phyloP scores from a whole-genome alignment of 2,329 filamentous ascomycete species.

The Dothideomycetidae sp. region DNA sequence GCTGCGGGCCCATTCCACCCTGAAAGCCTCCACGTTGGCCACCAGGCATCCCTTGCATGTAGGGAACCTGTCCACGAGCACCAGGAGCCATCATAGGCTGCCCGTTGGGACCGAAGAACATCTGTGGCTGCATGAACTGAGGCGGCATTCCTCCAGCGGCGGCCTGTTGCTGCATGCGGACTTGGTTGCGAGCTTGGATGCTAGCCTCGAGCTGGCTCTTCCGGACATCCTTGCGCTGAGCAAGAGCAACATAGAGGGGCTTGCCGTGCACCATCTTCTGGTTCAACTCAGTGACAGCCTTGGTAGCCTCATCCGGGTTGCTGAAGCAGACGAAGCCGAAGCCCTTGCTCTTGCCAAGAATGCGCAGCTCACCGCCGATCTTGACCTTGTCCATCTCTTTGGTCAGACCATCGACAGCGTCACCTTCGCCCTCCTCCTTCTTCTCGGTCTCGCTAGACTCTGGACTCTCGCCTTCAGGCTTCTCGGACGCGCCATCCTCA shows the following conservation, averaged over 20 bases:
- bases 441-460: slow-evolving; percentile 41
- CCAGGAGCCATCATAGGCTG: slow-evolving; percentile 47
- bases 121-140: slow-evolving; percentile 62
- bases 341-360: slow-evolving; percentile 95
- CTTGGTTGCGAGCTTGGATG: slow-evolving; percentile 97
- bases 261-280: slow-evolving; percentile 97
- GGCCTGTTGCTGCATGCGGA: slow-evolving; percentile 94
- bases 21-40: slow-evolving; percentile 76
- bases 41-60: slow-evolving; percentile 47
- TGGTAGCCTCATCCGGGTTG: slow-evolving; percentile 97
- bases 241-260: slow-evolving; percentile 92
- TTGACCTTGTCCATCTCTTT: slow-evolving; percentile 39
- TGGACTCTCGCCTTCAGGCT: slow-evolving; percentile 39
- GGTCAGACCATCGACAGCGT: slow-evolving; percentile 32
- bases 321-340: slow-evolving; percentile 99
- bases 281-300: slow-evolving; percentile 99
- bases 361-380: slow-evolving; percentile 46
- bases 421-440: slow-evolving; percentile 46
- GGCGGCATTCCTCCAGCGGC: slow-evolving; percentile 69
- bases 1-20: slow-evolving; percentile 49
- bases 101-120: slow-evolving; percentile 77
- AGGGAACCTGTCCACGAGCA: slow-evolving; percentile 47
- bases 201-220: slow-evolving; percentile 98
- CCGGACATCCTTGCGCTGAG: slow-evolving; percentile 98
- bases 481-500: slow-evolving; percentile 29